phyloP scores from a whole-genome alignment of 2,329 filamentous ascomycete species.

The Xylaria sp. region DNA sequence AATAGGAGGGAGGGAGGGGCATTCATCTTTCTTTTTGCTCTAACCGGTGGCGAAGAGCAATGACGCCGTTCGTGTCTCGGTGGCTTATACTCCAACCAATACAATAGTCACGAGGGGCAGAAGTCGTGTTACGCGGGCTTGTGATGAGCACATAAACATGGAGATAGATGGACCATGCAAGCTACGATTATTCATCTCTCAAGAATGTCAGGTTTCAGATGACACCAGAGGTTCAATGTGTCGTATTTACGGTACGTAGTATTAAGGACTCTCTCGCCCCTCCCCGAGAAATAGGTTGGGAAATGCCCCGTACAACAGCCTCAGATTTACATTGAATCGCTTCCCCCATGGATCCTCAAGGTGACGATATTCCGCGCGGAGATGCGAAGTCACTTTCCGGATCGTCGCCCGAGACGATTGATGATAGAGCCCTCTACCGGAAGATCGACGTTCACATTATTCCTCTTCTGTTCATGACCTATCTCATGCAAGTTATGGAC shows the following conservation, averaged over 20 bases:
- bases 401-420: not conserved
- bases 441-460: conserved; percentile 70
- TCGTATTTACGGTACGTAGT: not conserved
- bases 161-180: not conserved
- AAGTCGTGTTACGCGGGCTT: conserved; percentile 10
- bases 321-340: not conserved
- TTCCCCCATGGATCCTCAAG: not conserved
- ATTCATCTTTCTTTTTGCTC: too few species aligned
- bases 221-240: not conserved
- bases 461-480: conserved; percentile 70
- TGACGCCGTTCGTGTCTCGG: not conserved
- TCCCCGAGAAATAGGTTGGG: not conserved
- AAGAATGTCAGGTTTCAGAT: not conserved
- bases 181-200: not conserved
- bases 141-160: not conserved
- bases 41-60: too few species aligned
- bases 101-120: not conserved
- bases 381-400: not conserved
- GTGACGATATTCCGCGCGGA: not conserved
- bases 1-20: too few species aligned
- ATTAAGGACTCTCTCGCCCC: not conserved
- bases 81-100: too few species aligned
- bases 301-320: not conserved
- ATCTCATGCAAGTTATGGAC: conserved; percentile 72
- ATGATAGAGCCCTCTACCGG: conserved; percentile 44